Conservation (phyloP, 1,284 basidiomycete genomes). For the Apiotrichum laibachii region DNA sequence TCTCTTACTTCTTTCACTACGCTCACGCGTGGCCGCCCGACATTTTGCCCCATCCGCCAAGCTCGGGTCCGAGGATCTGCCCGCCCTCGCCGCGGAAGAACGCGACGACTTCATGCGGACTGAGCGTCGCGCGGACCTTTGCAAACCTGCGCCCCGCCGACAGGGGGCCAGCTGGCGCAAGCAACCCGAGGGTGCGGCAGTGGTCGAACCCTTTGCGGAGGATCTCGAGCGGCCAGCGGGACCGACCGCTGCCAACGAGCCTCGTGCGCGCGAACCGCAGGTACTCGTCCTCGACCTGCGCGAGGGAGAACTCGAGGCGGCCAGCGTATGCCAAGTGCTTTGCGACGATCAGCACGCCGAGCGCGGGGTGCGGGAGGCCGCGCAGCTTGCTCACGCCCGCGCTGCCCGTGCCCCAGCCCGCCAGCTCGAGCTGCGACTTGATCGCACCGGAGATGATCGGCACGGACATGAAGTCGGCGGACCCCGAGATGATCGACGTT, state of each 20-base stretch:
- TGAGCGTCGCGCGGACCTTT: constrained; percentile 43
- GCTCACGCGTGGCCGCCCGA: constrained; percentile 46
- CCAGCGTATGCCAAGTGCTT: constrained; percentile 70
- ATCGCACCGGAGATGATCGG: constrained; percentile 23
- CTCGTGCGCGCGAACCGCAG: constrained; percentile 47
- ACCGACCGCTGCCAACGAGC: constrained; percentile 48
- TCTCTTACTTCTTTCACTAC: background rate
- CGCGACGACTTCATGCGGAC: constrained; percentile 46
- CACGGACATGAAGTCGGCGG: constrained; percentile 33
- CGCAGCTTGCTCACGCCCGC: constrained; percentile 15
- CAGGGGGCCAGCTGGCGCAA: constrained; percentile 34
- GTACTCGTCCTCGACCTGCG: constrained; percentile 51
- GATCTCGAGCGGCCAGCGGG: constrained; percentile 43
- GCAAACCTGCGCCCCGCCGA: constrained; percentile 40
- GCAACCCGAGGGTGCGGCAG: constrained; percentile 37
- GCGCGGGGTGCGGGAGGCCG: constrained; percentile 46
- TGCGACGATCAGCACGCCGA: constrained; percentile 53
- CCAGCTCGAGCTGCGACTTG: constrained; percentile 36
- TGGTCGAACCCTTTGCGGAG: constrained; percentile 46
- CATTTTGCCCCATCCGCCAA: constrained; percentile 48
- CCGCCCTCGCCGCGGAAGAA: constrained; percentile 48
- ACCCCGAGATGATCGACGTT: constrained; percentile 22
- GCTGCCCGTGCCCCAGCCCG: constrained; percentile 38
- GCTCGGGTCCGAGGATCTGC: constrained; percentile 42
- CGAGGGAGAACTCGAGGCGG: constrained; percentile 58